A percentile compares a stretch with the other conserved stretches of the same genome.
Evolutionary conservation across 1,284 basidiomycete genomes (phyloP).

Genomic region (Ceraceosorus guamensis): DNA sequence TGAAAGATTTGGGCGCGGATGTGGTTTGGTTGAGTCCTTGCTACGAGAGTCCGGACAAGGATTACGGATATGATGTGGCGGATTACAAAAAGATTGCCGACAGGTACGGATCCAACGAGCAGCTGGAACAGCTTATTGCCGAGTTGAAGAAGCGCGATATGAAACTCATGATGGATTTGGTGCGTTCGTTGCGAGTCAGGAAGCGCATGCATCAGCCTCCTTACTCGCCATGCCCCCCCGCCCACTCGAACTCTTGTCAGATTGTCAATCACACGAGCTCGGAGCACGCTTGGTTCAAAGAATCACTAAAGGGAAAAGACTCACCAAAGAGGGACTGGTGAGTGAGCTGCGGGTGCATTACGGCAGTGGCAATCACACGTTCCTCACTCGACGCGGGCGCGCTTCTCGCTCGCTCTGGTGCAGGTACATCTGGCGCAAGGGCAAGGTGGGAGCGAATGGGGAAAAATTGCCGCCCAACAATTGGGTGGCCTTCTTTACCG

Average conservation of each 20-base stretch:
- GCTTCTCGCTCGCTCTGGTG: slow-evolving; percentile 60
- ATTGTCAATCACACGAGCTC: slow-evolving; percentile 65
- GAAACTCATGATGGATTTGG: slow-evolving; percentile 69
- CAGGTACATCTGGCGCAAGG: slow-evolving; percentile 68
- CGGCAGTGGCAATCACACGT: no score
- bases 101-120: slow-evolving; percentile 64
- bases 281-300: slow-evolving; percentile 60
- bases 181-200: no score
- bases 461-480: slow-evolving; percentile 56
- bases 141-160: slow-evolving; percentile 58
- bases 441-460: slow-evolving; percentile 41
- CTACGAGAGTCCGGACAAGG: not conserved
- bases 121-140: slow-evolving; percentile 61
- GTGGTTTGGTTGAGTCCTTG: slow-evolving; percentile 65
- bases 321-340: no score
- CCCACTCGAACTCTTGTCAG: no score
- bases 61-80: slow-evolving; percentile 43
- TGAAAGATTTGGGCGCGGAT: slow-evolving; percentile 64
- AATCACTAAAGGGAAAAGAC: slow-evolving; percentile 56
- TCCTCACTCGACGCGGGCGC: slow-evolving; percentile 21
- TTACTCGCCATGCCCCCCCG: no score
- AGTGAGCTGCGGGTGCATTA: no score
- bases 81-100: slow-evolving; percentile 69
- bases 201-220: no score
- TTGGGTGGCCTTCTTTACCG: slow-evolving; percentile 55